Percentiles rank a stretch among this genome's conserved stretches.
Conservation (phyloP, 2,329 filamentous ascomycete genomes). For the Penicillium sp. region DNA sequence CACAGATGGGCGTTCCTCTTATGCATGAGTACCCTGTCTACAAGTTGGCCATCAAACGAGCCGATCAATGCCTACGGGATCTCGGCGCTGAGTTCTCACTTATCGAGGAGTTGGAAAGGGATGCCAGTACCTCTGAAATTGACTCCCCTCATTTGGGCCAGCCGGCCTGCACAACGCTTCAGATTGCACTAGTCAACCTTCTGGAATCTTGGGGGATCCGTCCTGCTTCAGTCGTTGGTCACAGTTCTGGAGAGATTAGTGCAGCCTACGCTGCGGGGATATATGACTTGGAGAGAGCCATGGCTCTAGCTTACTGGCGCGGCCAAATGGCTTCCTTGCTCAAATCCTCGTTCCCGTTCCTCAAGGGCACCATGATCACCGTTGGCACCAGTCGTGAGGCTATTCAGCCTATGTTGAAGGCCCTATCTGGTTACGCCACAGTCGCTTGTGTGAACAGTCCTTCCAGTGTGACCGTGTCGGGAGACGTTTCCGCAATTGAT, state of each 20-base stretch:
- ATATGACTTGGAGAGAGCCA: conserved; percentile 18
- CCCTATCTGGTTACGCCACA: conserved; percentile 18
- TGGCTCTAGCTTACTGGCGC: conserved; percentile 26
- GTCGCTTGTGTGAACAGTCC: conserved; percentile 27
- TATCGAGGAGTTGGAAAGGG: conserved; percentile 17
- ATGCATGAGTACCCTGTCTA: conserved; percentile 27
- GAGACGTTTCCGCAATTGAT: conserved; percentile 20
- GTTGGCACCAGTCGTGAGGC: conserved; percentile 24
- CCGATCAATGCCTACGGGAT: conserved; percentile 15
- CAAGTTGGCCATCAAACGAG: conserved; percentile 15
- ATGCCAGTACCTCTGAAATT: conserved; percentile 13
- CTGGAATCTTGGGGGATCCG: conserved; percentile 21
- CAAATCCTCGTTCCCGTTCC: conserved; percentile 20
- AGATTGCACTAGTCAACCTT: conserved; percentile 22
- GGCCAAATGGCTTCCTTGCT: conserved; percentile 21
- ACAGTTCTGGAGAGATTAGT: conserved; percentile 27
- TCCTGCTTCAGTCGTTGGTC: conserved; percentile 21
- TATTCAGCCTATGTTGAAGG: conserved; percentile 18
- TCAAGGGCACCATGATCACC: conserved; percentile 33
- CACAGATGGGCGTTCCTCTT: conserved; percentile 26
- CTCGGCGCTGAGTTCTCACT: conserved; percentile 24
- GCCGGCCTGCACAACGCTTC: conserved; percentile 23
- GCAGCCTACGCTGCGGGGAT: conserved; percentile 25
- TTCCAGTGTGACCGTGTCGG: conserved; percentile 24
- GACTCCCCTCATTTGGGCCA: conserved; percentile 23